A percentile compares a stretch with the other conserved stretches of the same genome.
These are phyloP conservation scores for Leucosporidium creatinivorum DNA, from an alignment of 768 basidiomycete genomes.

Conservation along the genomic window DNA sequence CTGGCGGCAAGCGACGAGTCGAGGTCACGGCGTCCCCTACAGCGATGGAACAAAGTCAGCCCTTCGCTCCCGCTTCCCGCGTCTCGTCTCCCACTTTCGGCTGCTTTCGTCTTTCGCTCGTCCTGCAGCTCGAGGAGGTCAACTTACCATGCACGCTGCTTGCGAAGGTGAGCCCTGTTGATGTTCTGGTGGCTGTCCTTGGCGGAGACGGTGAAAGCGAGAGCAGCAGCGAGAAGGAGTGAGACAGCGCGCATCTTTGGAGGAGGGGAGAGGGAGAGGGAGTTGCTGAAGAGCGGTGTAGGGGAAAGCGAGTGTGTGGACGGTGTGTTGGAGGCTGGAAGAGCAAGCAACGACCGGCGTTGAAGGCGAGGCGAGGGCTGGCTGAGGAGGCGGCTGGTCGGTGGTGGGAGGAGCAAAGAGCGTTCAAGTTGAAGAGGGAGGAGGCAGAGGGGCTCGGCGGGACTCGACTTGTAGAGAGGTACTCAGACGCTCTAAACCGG, in stretches of 20 bases:
- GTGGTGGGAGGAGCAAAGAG: neutral
- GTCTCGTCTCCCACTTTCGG: neutral
- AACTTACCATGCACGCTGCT: constrained; percentile 19
- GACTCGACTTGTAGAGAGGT: neutral
- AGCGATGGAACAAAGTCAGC: neutral
- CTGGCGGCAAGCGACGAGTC: neutral
- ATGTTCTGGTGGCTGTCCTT: constrained; percentile 5
- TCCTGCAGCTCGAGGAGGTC: neutral
- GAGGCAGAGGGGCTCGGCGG: neutral
- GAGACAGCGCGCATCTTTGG: constrained; percentile 15
- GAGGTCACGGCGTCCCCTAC: constrained; percentile 15
- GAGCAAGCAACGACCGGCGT: neutral
- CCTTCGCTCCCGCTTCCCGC: neutral
- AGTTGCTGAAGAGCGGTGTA: neutral
- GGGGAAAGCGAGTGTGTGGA: too few relatives aligned
- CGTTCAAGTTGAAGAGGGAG: neutral
- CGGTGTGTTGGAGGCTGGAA: neutral
- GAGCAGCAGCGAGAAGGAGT: constrained; percentile 6
- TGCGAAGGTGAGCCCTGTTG: constrained; percentile 4
- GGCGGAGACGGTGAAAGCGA: constrained; percentile 9
- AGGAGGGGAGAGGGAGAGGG: neutral
- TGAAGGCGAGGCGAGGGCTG: neutral
- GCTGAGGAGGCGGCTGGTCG: neutral
- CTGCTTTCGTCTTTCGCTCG: neutral
- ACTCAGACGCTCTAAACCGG: neutral